Base-by-base conservation (phyloP, 257 asterid species). In the Parsonsia alboflavescens region DNA sequence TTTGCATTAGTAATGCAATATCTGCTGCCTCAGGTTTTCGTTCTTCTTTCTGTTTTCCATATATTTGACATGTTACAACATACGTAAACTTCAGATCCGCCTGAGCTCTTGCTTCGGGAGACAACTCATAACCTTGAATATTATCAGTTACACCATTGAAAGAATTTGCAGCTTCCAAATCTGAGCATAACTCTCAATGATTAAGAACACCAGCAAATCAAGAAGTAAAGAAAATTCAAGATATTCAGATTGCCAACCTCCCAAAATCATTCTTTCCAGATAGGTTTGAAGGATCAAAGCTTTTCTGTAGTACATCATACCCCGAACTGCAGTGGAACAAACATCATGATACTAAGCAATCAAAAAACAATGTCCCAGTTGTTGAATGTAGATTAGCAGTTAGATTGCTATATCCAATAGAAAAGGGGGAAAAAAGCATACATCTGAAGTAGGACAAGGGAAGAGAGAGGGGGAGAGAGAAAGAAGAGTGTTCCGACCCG, bases 291-390 rank as follows among this genome's bases (percentile, higher is more conserved):
- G 99, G 93, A 95, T 88, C 70, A 95, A 89, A 59, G 99, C 99
- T 82, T 95, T 95, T 84, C 99, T 85, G 82, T 95, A 95, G 89
- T 95, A 95, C 99, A 95, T 95, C 98, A 95, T 95, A 74, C 99
- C 99, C 72, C 99, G 96, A 74, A 95, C 99, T 95, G 90, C 78
- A 83, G 39, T 54, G 59, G 57, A 75, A 83, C 74, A 75, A 73
- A 64, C 46, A 62, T 54, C 61, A 68, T 71, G 66, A 53, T 49
- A 26, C 77, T 78, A 76, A 82, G 82, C 75, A 75, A 44, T 71
- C 72, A 75, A 72, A 39, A 66, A 63, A 63, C 46, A 53, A 76
- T 17, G 67, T 36, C 58, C 50, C 67, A 52, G 5, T 17, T 65
- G 21, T 46, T 36, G 54, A 64, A 62, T 65, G 13, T 39, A 65